Conservation (phyloP, 2,329 filamentous ascomycete genomes). For the Fonsecaea pedrosoi region DNA sequence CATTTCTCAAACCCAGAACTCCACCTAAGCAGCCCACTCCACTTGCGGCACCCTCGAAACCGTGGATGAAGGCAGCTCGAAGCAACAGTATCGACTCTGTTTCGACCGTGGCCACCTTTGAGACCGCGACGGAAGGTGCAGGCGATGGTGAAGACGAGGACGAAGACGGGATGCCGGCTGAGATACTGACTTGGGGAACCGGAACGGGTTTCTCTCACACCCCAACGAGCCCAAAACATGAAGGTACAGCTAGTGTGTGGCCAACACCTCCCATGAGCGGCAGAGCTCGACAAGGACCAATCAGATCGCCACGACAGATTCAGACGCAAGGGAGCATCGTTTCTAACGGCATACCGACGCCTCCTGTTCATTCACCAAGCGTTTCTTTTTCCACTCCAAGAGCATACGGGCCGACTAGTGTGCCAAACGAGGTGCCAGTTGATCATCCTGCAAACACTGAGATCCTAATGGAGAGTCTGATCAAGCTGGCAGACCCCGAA, state of each 20-base stretch:
- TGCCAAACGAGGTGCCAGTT: conserved; percentile 9
- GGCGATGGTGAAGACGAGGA: conserved; percentile 43
- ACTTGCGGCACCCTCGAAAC: conserved; percentile 24
- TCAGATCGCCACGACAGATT: conserved; percentile 22
- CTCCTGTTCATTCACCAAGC: conserved; percentile 31
- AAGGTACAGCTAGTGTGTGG: conserved; percentile 21
- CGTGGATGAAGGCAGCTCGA: conserved; percentile 45
- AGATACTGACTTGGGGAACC: conserved; percentile 40
- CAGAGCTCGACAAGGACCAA: conserved; percentile 20
- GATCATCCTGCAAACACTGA: conserved; percentile 38
- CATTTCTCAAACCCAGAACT: conserved; percentile 17
- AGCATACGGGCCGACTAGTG: background rate
- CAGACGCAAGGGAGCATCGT: conserved; percentile 25
- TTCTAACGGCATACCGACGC: conserved; percentile 35
- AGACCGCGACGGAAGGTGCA: conserved; percentile 65
- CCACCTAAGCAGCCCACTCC: background rate
- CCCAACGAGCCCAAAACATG: conserved; percentile 25
- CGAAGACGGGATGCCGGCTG: conserved; percentile 45
- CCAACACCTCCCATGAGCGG: conserved; percentile 25
- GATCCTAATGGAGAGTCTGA: conserved; percentile 40
- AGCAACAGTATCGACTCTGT: conserved; percentile 65
- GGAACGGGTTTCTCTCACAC: conserved; percentile 26
- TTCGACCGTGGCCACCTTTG: conserved; percentile 68
- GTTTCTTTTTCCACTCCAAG: conserved; percentile 15
- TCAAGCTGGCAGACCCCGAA: conserved; percentile 40